Base-by-base conservation (phyloP, 1,284 basidiomycete genomes). In the Trichosporon faecale region DNA sequence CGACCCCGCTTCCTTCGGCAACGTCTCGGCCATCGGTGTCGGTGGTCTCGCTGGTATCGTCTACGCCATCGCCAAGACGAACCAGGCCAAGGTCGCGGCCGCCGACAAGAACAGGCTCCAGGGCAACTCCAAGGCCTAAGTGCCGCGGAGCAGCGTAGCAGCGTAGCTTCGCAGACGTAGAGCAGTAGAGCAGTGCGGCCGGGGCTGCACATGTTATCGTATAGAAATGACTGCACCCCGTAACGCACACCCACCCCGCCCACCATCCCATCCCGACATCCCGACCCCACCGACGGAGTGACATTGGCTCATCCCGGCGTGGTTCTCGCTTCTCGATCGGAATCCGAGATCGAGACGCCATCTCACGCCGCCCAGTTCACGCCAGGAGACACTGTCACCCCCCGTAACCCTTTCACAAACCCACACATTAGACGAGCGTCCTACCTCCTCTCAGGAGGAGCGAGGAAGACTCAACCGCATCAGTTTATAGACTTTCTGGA, bases 21-120 rank as follows among this genome's bases (percentile, higher is more conserved):
- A 92, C 29, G 91, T 98, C 61, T 90, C 91, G 12, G 95, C 95
- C 35, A 91, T 99, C 68, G 85, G 86, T 1, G 88, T 94, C 49
- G 97, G 97, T 3, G 98, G 98, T 84, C 86, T 97, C 75, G 94
- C 96, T 25, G 96, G 95, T 11, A 80, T 95, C 66, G 85, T 95
- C 70, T 96, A 95, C 81, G 69, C 94, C 21, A 87, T 95, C 14
- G 94, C 94, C 65, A 95, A 95, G 83, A 80, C 79, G 21, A 82
- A 83, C 73, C 82, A 83, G 78, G 76, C 80, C 3, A 80, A 77
- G 72, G 73, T 81, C 9, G 78, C 79, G 7, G 77, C 78, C 55
- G 78, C 79, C 21, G 75, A 73, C 72, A 76, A 74, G 70, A 76
- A 75, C 18, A 71, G 77, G 69, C 66, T 69, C n/a, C 74, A 71